Evolutionary conservation across 306 rosid species (phyloP).

Genomic region (Vicia sativa): DNA sequence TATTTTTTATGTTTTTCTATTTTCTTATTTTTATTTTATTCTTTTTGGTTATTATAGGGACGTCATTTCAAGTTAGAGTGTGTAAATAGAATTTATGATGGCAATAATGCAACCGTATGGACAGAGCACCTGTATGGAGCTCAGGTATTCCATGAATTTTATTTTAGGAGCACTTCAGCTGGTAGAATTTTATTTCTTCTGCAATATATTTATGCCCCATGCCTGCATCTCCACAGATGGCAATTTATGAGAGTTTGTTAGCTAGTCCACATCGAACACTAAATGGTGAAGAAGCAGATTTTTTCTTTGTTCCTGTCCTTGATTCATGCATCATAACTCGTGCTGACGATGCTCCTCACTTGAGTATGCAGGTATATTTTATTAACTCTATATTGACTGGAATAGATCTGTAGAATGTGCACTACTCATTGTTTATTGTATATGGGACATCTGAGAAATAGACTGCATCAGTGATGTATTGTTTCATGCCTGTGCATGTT

Average conservation of each 20-base stretch:
- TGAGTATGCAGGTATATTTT: conserved; percentile 68
- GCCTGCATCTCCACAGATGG: conserved; percentile 60
- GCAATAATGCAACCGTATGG: conserved; percentile 74
- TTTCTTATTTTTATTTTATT: not conserved
- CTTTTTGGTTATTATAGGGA: conserved; percentile 61
- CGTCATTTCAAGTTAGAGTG: conserved; percentile 90
- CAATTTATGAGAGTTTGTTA: conserved; percentile 83
- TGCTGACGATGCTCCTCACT: conserved; percentile 93
- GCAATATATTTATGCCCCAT: conserved; percentile 34
- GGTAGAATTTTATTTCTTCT: conserved; percentile 8
- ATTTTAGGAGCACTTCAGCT: conserved; percentile 28
- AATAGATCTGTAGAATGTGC: conserved; percentile 13
- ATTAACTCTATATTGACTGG: conserved; percentile 11
- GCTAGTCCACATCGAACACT: conserved; percentile 92
- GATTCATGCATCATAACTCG: conserved; percentile 96
- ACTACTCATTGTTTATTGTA: not conserved
- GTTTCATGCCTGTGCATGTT: conserved; percentile 8
- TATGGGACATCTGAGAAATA: conserved; percentile 22
- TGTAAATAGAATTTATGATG: conserved; percentile 82
- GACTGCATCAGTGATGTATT: conserved; percentile 1
- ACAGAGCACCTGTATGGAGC: conserved; percentile 82
- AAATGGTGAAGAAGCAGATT: conserved; percentile 95
- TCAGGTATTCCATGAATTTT: conserved; percentile 64
- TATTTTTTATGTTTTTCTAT: conserved; percentile 30
- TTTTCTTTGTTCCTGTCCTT: conserved; percentile 93